Evolutionary conservation across 495 filamentous ascomycete species (phyloP).

Genomic region (Podospora bellae-mahoneyi): DNA sequence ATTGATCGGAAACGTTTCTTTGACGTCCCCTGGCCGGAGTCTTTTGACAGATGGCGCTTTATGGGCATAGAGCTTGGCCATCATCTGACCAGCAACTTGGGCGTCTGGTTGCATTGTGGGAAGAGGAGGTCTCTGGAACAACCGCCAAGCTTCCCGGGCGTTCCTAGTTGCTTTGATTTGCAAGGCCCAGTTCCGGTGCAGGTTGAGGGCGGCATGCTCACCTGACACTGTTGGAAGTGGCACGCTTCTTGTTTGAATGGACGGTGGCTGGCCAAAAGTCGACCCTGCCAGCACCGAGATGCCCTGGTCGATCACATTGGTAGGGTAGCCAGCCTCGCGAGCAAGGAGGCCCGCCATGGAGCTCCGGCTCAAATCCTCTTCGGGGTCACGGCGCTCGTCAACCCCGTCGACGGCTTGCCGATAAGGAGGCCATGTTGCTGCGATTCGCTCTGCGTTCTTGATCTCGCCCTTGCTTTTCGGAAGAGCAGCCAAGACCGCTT

Average conservation of each 20-base stretch:
- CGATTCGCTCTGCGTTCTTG: conserved; percentile 34
- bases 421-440: conserved; percentile 47
- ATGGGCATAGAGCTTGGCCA: conserved; percentile 39
- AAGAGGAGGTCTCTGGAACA: conserved; percentile 35
- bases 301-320: conserved; percentile 33
- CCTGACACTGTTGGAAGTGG: conserved; percentile 24
- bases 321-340: conserved; percentile 41
- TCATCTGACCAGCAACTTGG: conserved; percentile 46
- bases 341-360: conserved; percentile 38
- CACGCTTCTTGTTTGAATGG: conserved; percentile 41
- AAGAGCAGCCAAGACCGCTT: conserved; percentile 39
- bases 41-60: conserved; percentile 14
- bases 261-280: conserved; percentile 31
- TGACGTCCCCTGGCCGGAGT: conserved; percentile 39
- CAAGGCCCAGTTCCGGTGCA: conserved; percentile 37
- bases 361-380: conserved; percentile 43
- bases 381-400: conserved; percentile 38
- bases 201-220: conserved; percentile 25
- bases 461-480: conserved; percentile 38
- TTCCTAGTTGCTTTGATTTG: conserved; percentile 42
- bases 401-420: conserved; percentile 42
- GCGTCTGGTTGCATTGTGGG: conserved; percentile 27
- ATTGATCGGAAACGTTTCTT: conserved; percentile 37
- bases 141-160: conserved; percentile 43
- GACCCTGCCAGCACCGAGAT: conserved; percentile 40